Evolutionary conservation across 805 yeast species (phyloP).

Genomic region (Wickerhamomyces xylosicus): DNA sequence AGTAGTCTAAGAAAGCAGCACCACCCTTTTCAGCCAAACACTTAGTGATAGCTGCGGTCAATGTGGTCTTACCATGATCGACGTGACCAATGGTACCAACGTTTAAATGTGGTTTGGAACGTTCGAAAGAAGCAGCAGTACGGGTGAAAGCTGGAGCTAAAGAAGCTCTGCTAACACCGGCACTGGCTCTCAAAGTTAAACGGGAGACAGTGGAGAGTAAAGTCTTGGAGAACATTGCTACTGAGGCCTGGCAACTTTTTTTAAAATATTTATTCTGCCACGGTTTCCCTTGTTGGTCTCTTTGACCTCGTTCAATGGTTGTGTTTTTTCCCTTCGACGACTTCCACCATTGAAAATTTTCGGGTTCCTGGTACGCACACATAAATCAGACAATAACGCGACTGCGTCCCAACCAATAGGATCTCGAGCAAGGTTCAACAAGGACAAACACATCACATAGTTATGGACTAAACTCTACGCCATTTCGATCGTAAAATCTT

Average conservation of each 20-base stretch:
- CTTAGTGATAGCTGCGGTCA: conserved; percentile 98
- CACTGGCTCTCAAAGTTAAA: conserved; percentile 6
- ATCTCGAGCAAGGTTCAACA: too few species aligned
- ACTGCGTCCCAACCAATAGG: too few species aligned
- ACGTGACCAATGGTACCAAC: conserved; percentile 98
- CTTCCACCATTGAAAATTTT: too few species aligned
- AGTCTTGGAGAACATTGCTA: conserved; percentile 1
- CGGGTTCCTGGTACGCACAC: too few species aligned
- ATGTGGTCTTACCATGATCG: conserved; percentile 97
- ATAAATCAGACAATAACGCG: too few species aligned
- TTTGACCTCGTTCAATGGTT: too few species aligned
- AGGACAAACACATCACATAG: too few species aligned
- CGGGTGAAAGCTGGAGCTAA: conserved; percentile 4
- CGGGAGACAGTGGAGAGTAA: conserved; percentile 7
- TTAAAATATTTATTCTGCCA: neutral
- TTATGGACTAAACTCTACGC: too few species aligned
- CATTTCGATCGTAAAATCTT: too few species aligned
- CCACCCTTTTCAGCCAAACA: conserved; percentile 82
- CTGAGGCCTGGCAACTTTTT: neutral
- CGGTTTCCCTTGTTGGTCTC: neutral
- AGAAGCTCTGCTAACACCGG: conserved; percentile 1
- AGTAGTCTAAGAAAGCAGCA: conserved; percentile 88
- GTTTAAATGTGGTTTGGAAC: conserved; percentile 94
- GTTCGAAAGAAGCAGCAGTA: conserved; percentile 71
- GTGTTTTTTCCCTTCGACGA: too few species aligned